These are phyloP conservation scores for Nothophoma quercina DNA, from an alignment of 2,329 filamentous ascomycete species.

Conservation along the genomic window DNA sequence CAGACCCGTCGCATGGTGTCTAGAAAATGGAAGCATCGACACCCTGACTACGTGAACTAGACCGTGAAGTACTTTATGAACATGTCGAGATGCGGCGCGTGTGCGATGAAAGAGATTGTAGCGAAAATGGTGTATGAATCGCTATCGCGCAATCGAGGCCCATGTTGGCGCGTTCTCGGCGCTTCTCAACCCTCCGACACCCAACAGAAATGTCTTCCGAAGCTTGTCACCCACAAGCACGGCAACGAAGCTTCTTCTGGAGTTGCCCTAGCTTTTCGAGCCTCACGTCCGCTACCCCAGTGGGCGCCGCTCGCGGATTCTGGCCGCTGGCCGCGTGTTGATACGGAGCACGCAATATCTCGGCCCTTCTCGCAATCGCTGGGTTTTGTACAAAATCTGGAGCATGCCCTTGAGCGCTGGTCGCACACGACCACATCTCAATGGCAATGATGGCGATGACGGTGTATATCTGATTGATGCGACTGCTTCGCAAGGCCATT, in stretches of 20 bases:
- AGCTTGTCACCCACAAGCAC: constrained; percentile 20
- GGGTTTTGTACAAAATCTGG: neutral
- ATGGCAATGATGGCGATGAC: neutral
- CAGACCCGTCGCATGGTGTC: too few species aligned
- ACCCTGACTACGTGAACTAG: too few species aligned
- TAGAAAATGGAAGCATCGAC: too few species aligned
- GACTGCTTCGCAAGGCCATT: constrained; percentile 7
- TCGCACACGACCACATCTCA: neutral
- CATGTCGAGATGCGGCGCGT: too few species aligned
- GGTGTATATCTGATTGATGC: constrained; percentile 8
- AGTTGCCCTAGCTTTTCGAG: constrained; percentile 10
- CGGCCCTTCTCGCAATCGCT: constrained; percentile 15
- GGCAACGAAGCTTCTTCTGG: constrained; percentile 19
- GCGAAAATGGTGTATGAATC: too few species aligned
- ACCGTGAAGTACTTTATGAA: too few species aligned
- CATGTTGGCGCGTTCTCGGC: constrained; percentile 10
- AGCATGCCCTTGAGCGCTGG: constrained; percentile 8
- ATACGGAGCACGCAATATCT: constrained; percentile 18
- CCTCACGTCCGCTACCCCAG: constrained; percentile 9
- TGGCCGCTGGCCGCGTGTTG: constrained; percentile 1
- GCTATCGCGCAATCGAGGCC: constrained; percentile 6
- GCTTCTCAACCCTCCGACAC: constrained; percentile 9
- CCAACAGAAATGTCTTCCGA: constrained; percentile 19
- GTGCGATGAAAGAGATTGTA: too few species aligned
- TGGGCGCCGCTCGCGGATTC: neutral